Evolutionary conservation across 208 protist species (phyloP), one percentile per base, ranked within the genome.

Genomic region (Endotrypanum monterogeii): DNA sequence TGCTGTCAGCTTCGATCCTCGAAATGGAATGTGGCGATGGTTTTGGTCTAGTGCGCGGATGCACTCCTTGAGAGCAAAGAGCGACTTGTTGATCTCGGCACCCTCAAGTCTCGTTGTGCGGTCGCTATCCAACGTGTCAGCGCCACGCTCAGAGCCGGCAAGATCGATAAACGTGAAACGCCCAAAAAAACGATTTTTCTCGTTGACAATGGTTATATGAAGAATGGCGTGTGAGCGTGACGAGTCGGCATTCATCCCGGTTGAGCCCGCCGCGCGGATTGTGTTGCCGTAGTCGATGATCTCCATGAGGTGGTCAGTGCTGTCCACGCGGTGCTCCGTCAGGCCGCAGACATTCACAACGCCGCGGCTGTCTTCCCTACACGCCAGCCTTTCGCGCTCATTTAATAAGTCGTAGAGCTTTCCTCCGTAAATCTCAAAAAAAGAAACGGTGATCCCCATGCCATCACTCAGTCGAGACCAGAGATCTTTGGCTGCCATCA

Each of bases 181-280:
- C 20, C 98, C 98, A 60, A 91, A 92, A 68, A 99, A 98, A 41
- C 94, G 90, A 67, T 98, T 99, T 68, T 98, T 86, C 30, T 79
- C 79, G 51, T 85, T 89, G 35, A 89, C 67, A 18, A 92, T 82
- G 32, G 85, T 91, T 51, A 97, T 86, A 71, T 91, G 82, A 57
- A 99, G 90, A 67, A 99, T 98, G 30, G 98, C 98, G 87, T 99
- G 98, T 20, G 98, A 98, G 60, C 98, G 91, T 52, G 87, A 96
- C 30, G 91, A 98, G 54, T 91, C 83, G 5, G 95, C 89, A 85
- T 99, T 99, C 96, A 99, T 99, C 50, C 95, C 92, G 14, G 98
- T 99, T 52, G 89, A 90, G 23, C 92, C 97, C 12, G 93, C 89
- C 52, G 89, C 90, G 23, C 97, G 90, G 50, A 88, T 89, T 20